Percentiles rank a stretch among this genome's conserved stretches.
These are phyloP conservation scores for Solanum clarkiae DNA, from an alignment of 257 asterid species.

Conservation along the genomic window DNA sequence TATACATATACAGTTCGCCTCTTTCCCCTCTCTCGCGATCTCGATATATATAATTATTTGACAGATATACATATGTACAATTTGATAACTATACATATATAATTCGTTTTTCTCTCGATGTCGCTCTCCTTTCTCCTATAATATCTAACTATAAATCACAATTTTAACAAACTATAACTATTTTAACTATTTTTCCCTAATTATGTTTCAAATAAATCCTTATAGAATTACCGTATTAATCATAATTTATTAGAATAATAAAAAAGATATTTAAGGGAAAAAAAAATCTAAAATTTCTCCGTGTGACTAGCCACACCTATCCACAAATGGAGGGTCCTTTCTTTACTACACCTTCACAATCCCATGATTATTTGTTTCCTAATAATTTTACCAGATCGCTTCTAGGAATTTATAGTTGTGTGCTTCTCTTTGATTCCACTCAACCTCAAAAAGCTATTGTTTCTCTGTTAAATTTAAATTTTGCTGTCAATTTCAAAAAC, in stretches of 20 bases:
- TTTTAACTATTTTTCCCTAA: no score
- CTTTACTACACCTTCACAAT: background rate
- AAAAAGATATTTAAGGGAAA: background rate
- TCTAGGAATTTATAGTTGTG: background rate
- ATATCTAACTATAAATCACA: no score
- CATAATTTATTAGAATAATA: background rate
- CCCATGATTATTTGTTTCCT: background rate
- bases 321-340: slow-evolving; percentile 1
- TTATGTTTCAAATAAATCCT: no score
- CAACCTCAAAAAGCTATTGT: background rate
- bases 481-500: background rate
- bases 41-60: no score
- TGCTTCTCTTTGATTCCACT: background rate
- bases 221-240: no score
- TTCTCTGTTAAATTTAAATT: background rate
- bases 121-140: no score
- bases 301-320: background rate
- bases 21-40: no score
- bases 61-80: no score
- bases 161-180: no score
- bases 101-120: no score
- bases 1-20: no score
- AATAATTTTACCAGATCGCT: background rate
- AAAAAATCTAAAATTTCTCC: background rate
- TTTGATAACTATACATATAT: no score